Conservation (phyloP, 768 basidiomycete genomes). For the Leccinum truebloodii region DNA sequence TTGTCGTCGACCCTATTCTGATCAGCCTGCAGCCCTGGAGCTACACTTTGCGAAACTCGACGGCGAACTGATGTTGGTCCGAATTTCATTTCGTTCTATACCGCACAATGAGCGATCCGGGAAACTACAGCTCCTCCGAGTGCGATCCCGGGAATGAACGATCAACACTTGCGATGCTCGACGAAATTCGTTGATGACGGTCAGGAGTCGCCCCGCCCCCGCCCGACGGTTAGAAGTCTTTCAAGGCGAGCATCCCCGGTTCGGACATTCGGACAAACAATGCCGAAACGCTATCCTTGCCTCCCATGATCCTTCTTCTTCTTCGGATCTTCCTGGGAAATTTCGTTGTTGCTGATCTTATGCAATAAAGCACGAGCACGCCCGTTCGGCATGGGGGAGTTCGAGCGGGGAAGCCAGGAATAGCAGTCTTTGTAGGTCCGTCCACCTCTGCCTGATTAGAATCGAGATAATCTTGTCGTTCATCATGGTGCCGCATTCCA, state of each 20-base stretch:
- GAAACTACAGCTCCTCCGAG: conserved; percentile 50
- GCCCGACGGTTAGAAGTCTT: conserved; percentile 77
- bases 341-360: background rate
- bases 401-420: conserved; percentile 61
- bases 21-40: conserved; percentile 21
- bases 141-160: conserved; percentile 66
- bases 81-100: background rate
- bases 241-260: conserved; percentile 29
- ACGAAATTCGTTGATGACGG: conserved; percentile 54
- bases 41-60: conserved; percentile 1
- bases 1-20: conserved; percentile 77
- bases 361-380: conserved; percentile 3
- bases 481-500: conserved; percentile 50
- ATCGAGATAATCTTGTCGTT: conserved; percentile 71
- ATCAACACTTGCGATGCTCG: conserved; percentile 68
- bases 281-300: background rate
- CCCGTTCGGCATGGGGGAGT: conserved; percentile 78
- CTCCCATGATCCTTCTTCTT: background rate
- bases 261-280: background rate
- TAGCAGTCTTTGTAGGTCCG: conserved; percentile 68
- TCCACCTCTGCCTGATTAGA: conserved; percentile 68
- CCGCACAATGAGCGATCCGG: conserved; percentile 73
- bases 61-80: conserved; percentile 6
- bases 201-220: conserved; percentile 42
- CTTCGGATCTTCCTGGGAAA: conserved; percentile 5